These are phyloP conservation scores for Alternaria incomplexa DNA, from an alignment of 2,329 filamentous ascomycete genomes.

Conservation along the genomic window DNA sequence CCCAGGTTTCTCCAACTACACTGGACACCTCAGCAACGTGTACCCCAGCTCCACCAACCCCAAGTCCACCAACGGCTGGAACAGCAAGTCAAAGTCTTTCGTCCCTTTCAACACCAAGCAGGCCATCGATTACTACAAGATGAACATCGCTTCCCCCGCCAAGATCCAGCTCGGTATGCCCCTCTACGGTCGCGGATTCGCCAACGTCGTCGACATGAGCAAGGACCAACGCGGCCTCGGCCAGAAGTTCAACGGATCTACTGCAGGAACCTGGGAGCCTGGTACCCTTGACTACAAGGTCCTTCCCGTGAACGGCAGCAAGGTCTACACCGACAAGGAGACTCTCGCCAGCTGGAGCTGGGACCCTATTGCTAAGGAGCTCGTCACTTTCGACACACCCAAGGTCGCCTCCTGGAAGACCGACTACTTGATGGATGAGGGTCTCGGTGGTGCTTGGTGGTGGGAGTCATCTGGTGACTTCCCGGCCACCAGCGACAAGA, in stretches of 20 bases:
- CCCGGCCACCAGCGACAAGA: slow-evolving; percentile 19
- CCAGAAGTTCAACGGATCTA: slow-evolving; percentile 33
- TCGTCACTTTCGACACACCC: slow-evolving; percentile 38
- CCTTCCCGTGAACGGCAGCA: slow-evolving; percentile 31
- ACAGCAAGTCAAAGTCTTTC: not conserved
- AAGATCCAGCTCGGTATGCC: slow-evolving; percentile 40
- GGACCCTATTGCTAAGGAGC: slow-evolving; percentile 22
- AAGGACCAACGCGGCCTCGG: slow-evolving; percentile 56
- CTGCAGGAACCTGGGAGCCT: slow-evolving; percentile 31
- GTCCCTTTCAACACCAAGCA: slow-evolving; percentile 32
- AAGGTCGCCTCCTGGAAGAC: slow-evolving; percentile 31
- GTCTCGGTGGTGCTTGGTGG: slow-evolving; percentile 40
- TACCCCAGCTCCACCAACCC: slow-evolving; percentile 26
- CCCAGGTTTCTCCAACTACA: slow-evolving; percentile 70
- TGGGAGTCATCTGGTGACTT: slow-evolving; percentile 38
- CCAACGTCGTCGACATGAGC: slow-evolving; percentile 29
- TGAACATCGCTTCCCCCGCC: slow-evolving; percentile 18
- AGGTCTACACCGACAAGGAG: slow-evolving; percentile 27
- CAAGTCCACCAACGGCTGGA: slow-evolving; percentile 28
- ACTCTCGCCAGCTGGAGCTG: slow-evolving; percentile 29
- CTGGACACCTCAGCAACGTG: slow-evolving; percentile 57
- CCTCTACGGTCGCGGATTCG: slow-evolving; percentile 38
- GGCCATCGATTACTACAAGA: slow-evolving; percentile 35
- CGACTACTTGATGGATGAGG: slow-evolving; percentile 28
- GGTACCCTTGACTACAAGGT: slow-evolving; percentile 39